Evolutionary conservation across 345 rosid species (phyloP).

Genomic region (Boechera retrofracta): DNA sequence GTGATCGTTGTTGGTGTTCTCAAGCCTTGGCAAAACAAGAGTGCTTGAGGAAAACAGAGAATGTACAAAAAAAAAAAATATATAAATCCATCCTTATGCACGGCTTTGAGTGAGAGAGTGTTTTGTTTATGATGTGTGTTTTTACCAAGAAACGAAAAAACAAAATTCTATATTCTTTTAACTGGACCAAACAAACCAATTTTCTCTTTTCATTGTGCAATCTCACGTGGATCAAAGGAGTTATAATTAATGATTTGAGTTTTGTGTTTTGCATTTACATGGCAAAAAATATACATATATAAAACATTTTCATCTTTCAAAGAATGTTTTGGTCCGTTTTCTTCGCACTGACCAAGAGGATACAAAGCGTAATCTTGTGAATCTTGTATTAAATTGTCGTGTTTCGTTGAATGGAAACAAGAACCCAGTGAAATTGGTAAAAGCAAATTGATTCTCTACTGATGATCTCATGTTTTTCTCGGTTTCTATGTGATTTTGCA

Average conservation of each 20-base stretch:
- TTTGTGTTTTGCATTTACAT: neutral
- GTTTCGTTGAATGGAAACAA: no score
- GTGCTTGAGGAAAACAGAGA: slow-evolving; percentile 45
- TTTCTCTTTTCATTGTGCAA: slow-evolving; percentile 2
- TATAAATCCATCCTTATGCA: neutral
- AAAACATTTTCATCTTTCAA: no score
- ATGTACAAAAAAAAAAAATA: slow-evolving; percentile 7
- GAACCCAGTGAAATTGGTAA: no score
- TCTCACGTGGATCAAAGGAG: neutral
- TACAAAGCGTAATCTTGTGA: no score
- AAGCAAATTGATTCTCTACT: no score
- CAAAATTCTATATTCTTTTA: slow-evolving; percentile 30
- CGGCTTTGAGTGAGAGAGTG: slow-evolving; percentile 30
- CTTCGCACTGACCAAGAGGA: no score
- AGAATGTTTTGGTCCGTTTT: no score
- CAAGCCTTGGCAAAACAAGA: slow-evolving; percentile 84
- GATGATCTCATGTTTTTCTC: no score
- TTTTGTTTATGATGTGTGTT: slow-evolving; percentile 35
- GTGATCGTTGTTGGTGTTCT: slow-evolving; percentile 74
- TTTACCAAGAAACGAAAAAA: slow-evolving; percentile 13
- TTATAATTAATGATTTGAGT: neutral
- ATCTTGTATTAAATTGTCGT: no score
- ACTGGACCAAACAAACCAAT: slow-evolving; percentile 37
- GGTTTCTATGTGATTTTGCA: no score
- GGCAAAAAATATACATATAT: no score